Evolutionary conservation across 768 basidiomycete species (phyloP), one percentile per base, ranked within the genome.

Genomic region (Trametes cubensis): DNA sequence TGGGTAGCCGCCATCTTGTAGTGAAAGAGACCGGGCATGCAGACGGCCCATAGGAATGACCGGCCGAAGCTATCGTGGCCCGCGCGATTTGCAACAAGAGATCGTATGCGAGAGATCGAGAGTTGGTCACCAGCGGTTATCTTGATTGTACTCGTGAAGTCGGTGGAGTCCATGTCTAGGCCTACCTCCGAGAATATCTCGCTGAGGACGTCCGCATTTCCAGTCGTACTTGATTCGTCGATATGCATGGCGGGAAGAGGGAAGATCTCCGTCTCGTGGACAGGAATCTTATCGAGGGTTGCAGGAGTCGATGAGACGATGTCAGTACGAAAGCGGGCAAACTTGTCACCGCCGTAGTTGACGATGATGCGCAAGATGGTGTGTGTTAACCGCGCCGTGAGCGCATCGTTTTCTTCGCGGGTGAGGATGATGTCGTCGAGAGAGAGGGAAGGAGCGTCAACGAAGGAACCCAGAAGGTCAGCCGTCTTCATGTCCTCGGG

Each of bases 21-120:
- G 57, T 79, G 77, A 64, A 79, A 79, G 1, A 79, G 66, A 0
- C 77, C 78, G 0, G 74, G 73, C 18, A 73, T 63, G 65, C 69
- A 73, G 0, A 67, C 63, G 4, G 49, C 68, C 65, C 72, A 69
- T 0, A 67, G 63, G 50, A 72, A 75, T 0, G 69, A 68, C 4
- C 61, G 28, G 20, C 62, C 64, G 0, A 71, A 70, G 17, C 34
- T 45, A 49, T 76, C 72, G 21, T 77, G 71, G 15, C 75, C 74
- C 0, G 69, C 70, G 0, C 74, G 72, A 11, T 74, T 70, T 55
- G 53, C 66, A n/a, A 66, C 64, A 1, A 78, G 23, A 1, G 77
- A 58, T 0, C 76, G 74, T 1, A 76, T 61, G 0, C 75, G 73
- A 1, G 75, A 71, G 28, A 78, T 63, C 0, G 78, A 73, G 0